Evolutionary conservation across 306 rosid genomes (phyloP).

Genomic region (Trifolium pratense): DNA sequence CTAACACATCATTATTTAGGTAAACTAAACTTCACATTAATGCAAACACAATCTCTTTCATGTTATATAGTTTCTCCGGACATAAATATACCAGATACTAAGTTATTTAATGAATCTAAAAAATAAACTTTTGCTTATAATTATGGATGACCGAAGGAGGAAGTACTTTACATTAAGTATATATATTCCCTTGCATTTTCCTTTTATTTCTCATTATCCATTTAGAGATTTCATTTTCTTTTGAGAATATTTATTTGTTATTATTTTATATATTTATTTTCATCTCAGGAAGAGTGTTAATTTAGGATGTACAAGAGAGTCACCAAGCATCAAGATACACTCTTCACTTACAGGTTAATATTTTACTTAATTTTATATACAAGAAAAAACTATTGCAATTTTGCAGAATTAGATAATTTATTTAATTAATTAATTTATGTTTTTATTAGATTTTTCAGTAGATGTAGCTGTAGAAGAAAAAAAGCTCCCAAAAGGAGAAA

Average conservation of each 20-base stretch:
- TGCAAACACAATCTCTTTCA: neutral
- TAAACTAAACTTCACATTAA: neutral
- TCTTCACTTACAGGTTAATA: slow-evolving; percentile 52
- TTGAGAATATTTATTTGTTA: too few species aligned
- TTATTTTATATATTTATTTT: too few species aligned
- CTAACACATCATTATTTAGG: too few species aligned
- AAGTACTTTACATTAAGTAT: too few species aligned
- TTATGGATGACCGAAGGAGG: too few species aligned
- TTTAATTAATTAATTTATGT: neutral
- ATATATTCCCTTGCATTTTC: neutral
- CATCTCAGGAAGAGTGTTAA: slow-evolving; percentile 42
- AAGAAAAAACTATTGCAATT: neutral
- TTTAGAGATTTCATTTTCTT: neutral
- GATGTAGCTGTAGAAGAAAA: slow-evolving; percentile 59
- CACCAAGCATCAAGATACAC: slow-evolving; percentile 23
- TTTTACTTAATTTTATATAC: slow-evolving; percentile 11
- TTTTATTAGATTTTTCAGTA: slow-evolving; percentile 47
- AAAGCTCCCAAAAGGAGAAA: slow-evolving; percentile 73
- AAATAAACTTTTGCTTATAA: too few species aligned
- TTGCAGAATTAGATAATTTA: neutral
- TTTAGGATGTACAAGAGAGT: slow-evolving; percentile 33
- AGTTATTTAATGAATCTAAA: too few species aligned
- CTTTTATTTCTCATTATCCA: neutral
- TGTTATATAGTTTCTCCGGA: too few species aligned
- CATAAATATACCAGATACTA: too few species aligned